Evolutionary conservation across 2,329 filamentous ascomycete genomes (phyloP), one percentile per base, ranked within the genome.

Genomic region (Arthrobotrys conoides): DNA sequence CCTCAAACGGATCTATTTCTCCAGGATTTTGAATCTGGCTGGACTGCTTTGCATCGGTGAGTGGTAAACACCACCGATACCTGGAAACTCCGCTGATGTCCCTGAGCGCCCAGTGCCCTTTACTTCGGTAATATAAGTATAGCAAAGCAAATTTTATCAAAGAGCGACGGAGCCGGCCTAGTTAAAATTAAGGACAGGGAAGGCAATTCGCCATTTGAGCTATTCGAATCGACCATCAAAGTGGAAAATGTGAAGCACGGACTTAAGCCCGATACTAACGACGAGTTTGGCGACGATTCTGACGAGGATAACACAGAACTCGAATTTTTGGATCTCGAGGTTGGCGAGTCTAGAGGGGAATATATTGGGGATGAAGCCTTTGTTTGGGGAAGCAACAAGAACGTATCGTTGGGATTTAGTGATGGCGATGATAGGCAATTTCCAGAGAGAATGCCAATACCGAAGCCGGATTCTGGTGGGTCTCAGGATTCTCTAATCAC

Each of bases 351-450:
- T 83, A 83, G 55, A 83, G 84, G 12, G 81, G 82, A 38, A 82
- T 84, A 27, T 84, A 83, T 81, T 22, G 95, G 93, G 8, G 93
- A 97, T 82, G 96, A 99, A 83, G 86, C 97, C 0, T 98, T 93
- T 82, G 91, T 93, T 0, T 97, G 98, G 84, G 96, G 96, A 63
- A 98, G 94, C 85, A 99, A 97, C 85, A 96, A 96, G 83, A 99
- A 99, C 81, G 85, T 97, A 9, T 96, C 93, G 0, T 88, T 99
- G 22, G 96, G 96, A 0, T 91, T 98, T 77, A 94, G 94, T n/a
- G 94, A 99, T 83, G 92, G 96, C 82, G 94, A 97, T 83, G 95
- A 99, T 83, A 90, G 96, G 2, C 94, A 98, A 80, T 97, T 92
- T 82, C 96, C 96, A 0, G 96, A 98, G 83, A 91, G 93, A 9